phyloP scores from a whole-genome alignment of 1,284 basidiomycete genomes.

The Malassezia sympodialis region DNA sequence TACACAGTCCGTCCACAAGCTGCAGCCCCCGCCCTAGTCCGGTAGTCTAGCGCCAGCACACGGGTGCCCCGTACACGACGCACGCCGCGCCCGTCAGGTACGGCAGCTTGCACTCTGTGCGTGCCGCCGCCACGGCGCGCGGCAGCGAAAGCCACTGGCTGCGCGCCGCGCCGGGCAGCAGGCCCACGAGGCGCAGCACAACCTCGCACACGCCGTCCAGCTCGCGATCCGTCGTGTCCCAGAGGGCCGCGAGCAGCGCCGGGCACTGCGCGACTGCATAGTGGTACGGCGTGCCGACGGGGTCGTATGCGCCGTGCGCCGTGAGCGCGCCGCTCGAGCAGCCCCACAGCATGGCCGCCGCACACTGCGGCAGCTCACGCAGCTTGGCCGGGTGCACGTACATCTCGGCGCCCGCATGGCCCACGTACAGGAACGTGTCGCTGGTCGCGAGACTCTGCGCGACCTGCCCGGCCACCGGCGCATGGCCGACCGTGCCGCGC shows the following conservation, averaged over 20 bases:
- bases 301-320: slow-evolving; percentile 86
- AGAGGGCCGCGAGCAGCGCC: slow-evolving; percentile 81
- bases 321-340: slow-evolving; percentile 82
- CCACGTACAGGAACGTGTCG: slow-evolving; percentile 63
- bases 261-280: slow-evolving; percentile 96
- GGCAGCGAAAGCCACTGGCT: slow-evolving; percentile 55
- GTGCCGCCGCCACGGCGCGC: slow-evolving; percentile 66
- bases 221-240: slow-evolving; percentile 97
- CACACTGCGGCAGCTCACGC: slow-evolving; percentile 67
- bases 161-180: slow-evolving; percentile 50
- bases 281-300: slow-evolving; percentile 77
- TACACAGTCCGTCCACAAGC: neutral
- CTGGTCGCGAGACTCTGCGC: slow-evolving; percentile 23
- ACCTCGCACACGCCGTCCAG: slow-evolving; percentile 81
- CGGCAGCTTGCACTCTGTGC: slow-evolving; percentile 73
- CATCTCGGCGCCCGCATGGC: slow-evolving; percentile 90
- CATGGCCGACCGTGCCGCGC: slow-evolving; percentile 67
- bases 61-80: slow-evolving; percentile 84
- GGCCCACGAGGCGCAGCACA: slow-evolving; percentile 65
- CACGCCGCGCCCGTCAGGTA: slow-evolving; percentile 93
- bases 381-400: slow-evolving; percentile 72
- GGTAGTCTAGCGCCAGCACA: slow-evolving; percentile 35
- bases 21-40: neutral
- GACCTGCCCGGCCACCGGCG: slow-evolving; percentile 49
- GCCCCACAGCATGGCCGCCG: slow-evolving; percentile 94